phyloP scores from a whole-genome alignment of 139 green algal genomes.

The Gonium pectorale region DNA sequence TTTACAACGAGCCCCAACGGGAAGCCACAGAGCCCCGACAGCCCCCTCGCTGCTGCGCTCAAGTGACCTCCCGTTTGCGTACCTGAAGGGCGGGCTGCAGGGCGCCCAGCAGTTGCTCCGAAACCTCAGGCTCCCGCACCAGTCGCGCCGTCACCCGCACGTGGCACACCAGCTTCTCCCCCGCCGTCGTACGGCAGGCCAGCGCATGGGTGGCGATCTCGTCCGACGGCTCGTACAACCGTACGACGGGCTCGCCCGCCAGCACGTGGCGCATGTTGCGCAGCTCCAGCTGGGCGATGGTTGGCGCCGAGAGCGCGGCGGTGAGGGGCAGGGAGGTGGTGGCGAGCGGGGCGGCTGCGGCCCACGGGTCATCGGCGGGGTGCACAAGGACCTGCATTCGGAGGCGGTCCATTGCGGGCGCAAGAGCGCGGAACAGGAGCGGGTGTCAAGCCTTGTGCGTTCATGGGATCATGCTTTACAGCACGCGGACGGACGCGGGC shows the following conservation, averaged over 20 bases:
- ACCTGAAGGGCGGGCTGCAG: constrained; percentile 43
- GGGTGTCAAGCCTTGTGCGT: too few relatives aligned
- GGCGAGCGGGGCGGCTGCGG: constrained; percentile 13
- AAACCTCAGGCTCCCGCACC: constrained; percentile 28
- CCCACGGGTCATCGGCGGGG: constrained; percentile 20
- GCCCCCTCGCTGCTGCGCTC: too few relatives aligned
- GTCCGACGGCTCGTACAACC: constrained; percentile 14
- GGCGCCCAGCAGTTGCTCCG: constrained; percentile 40
- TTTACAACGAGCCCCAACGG: too few relatives aligned
- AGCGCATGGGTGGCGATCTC: neutral
- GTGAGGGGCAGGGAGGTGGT: constrained; percentile 21
- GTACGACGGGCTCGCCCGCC: neutral
- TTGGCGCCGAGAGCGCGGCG: constrained; percentile 24
- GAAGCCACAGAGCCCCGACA: too few relatives aligned
- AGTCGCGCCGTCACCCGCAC: constrained; percentile 19
- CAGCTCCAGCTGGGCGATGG: constrained; percentile 31
- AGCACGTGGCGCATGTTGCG: neutral
- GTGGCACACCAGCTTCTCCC: constrained; percentile 6
- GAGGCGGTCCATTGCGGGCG: too few relatives aligned
- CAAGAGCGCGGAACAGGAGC: too few relatives aligned
- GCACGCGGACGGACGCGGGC: too few relatives aligned
- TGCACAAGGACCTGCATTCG: constrained; percentile 15
- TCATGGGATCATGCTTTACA: too few relatives aligned
- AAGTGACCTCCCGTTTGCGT: too few relatives aligned
- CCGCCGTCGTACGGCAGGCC: neutral